phyloP scores from a whole-genome alignment of 2,329 filamentous ascomycete genomes.

The Gaeumannomyces tritici region DNA sequence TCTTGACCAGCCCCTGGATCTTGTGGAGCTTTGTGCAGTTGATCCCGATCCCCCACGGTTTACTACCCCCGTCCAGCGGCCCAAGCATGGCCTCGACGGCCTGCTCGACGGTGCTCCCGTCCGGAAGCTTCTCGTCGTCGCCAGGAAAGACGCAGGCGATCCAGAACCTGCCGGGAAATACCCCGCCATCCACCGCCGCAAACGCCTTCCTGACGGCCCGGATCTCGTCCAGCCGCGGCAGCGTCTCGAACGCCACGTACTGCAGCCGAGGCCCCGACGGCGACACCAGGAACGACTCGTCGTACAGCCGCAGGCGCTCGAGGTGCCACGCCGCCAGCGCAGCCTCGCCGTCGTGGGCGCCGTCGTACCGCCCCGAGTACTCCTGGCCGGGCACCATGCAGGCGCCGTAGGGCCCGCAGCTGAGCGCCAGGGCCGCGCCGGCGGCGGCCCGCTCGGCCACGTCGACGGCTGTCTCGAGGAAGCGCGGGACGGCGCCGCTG shows the following conservation, averaged over 20 bases:
- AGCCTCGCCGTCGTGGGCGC: slow-evolving; percentile 29
- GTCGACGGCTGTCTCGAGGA: slow-evolving; percentile 31
- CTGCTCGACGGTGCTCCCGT: slow-evolving; percentile 38
- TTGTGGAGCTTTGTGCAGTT: slow-evolving; percentile 62
- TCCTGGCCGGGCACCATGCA: slow-evolving; percentile 57
- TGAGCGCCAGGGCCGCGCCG: slow-evolving; percentile 39
- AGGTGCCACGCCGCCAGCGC: slow-evolving; percentile 47
- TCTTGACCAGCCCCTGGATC: slow-evolving; percentile 41
- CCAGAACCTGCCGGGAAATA: slow-evolving; percentile 38
- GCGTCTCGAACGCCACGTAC: slow-evolving; percentile 56
- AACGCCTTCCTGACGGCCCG: slow-evolving; percentile 41
- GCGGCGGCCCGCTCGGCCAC: slow-evolving; percentile 28
- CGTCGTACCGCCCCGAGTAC: slow-evolving; percentile 53
- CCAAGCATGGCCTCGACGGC: slow-evolving; percentile 29
- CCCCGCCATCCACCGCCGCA: background rate
- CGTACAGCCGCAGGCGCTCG: slow-evolving; percentile 37
- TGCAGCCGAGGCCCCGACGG: slow-evolving; percentile 27
- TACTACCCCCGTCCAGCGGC: slow-evolving; percentile 9
- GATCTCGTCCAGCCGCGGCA: slow-evolving; percentile 55
- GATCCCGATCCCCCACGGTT: slow-evolving; percentile 55
- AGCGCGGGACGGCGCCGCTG: slow-evolving; percentile 24
- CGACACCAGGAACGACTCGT: slow-evolving; percentile 19
- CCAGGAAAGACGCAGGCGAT: slow-evolving; percentile 53
- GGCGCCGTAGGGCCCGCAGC: slow-evolving; percentile 58
- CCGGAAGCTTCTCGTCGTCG: slow-evolving; percentile 41